Conservation (phyloP, 2,329 filamentous ascomycete species). For the Claviceps lovelessii region DNA sequence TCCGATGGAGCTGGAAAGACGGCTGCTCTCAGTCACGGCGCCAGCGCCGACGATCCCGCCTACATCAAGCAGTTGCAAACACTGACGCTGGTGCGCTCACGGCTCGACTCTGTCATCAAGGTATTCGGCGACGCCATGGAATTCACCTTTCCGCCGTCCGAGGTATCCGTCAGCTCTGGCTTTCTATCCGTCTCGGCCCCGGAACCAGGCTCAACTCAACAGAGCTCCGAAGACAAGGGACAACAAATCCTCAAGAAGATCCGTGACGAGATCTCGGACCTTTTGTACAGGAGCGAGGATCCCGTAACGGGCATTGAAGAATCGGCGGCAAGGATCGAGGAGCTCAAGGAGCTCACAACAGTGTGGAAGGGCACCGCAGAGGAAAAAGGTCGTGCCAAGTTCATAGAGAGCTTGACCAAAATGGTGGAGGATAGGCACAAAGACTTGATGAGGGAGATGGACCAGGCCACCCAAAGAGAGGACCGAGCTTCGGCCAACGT, state of each 20-base stretch:
- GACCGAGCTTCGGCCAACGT: conserved; percentile 16
- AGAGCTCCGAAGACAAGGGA: conserved; percentile 72
- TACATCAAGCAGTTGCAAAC: conserved; percentile 71
- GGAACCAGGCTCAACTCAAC: conserved; percentile 46
- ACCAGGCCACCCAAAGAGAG: conserved; percentile 26
- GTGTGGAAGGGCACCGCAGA: conserved; percentile 96
- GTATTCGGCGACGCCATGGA: conserved; percentile 93
- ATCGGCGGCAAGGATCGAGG: conserved; percentile 59
- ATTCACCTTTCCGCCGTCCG: conserved; percentile 80
- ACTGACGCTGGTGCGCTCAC: conserved; percentile 63
- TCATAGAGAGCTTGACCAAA: conserved; percentile 69
- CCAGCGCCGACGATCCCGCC: conserved; percentile 35
- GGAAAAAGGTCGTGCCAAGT: conserved; percentile 68
- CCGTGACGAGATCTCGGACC: conserved; percentile 53
- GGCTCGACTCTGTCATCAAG: conserved; percentile 80
- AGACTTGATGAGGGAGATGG: conserved; percentile 38
- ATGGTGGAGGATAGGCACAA: conserved; percentile 63
- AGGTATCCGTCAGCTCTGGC: conserved; percentile 67
- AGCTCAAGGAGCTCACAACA: conserved; percentile 58
- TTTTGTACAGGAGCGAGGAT: conserved; percentile 45
- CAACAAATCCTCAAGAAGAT: conserved; percentile 62
- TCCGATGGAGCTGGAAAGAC: conserved; percentile 5
- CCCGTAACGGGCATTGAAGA: conserved; percentile 55
- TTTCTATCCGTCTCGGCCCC: conserved; percentile 85
- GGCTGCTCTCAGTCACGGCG: conserved; percentile 4